Base-by-base conservation (phyloP, 2,329 filamentous ascomycete genomes). In the Penicillium sp. region DNA sequence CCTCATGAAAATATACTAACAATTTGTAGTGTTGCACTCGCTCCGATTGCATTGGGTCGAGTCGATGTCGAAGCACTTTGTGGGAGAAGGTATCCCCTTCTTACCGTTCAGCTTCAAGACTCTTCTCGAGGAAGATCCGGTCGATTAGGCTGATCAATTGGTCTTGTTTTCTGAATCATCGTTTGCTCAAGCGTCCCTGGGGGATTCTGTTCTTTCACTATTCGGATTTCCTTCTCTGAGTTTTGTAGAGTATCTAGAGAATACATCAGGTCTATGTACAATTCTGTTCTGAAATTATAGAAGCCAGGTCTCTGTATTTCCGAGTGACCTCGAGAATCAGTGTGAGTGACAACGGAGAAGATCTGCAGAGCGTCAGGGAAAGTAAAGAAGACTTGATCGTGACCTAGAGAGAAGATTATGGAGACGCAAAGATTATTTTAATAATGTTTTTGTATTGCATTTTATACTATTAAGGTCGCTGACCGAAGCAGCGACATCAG, bases 61-160 rank as follows among this genome's bases (percentile, higher is more conserved):
- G 73, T 92, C 91, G 15, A 96, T 96, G 83, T 95, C 89, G 75
- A 95, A 95, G 77, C 92, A 95, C 77, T 95, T 95, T 72, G 85
- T 95, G 68, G 93, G 93, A 65, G 87, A 88, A 52, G 91, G 91
- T 46, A 83, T 90, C 71, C 79, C 89, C 1, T 96, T 96, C 72
- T 79, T 85, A 65, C 91, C 91, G 4, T 95, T 96, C 69, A 93
- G 87, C 56, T 96, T 96, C 71, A 83, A 86, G 74, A 78, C 81
- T 31, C 74, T 95, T 67, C 73, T 96, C 59, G 91, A 95, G 72
- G 90, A 95, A 69, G 88, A 93, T 48, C 73, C 73, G 32, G 70
- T 76, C 43, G 73, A 76, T 53, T 76, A 64, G 10, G 18, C 59
- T 48, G 13, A 10, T 29, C 10, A 31, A n/a, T 33, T 13, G 33